Percentiles rank a stretch among this genome's conserved stretches.
Evolutionary conservation across 1,284 basidiomycete species (phyloP).

Genomic region (Ceratorhiza oryzae-sativae): DNA sequence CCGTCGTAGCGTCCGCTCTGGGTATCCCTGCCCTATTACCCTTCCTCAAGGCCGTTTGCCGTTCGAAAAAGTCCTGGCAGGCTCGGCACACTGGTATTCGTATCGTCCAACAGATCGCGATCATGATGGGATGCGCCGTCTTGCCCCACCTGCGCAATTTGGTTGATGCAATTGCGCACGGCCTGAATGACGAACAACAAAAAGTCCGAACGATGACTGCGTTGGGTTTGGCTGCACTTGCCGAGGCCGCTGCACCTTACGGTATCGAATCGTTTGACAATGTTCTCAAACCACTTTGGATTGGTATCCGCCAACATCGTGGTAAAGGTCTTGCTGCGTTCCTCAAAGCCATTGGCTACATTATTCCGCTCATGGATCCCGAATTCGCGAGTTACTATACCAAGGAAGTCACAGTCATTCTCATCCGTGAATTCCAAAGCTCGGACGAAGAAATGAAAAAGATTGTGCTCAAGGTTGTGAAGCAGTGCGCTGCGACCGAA

Average conservation of each 20-base stretch:
- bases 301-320: conserved; percentile 96
- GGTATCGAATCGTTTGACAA: conserved; percentile 99
- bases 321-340: conserved; percentile 98
- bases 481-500: conserved; percentile 98
- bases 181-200: conserved; percentile 96
- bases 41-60: conserved; percentile 97
- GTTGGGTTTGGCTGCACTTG: conserved; percentile 92
- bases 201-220: conserved; percentile 99
- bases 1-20: conserved; percentile 97
- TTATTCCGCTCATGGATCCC: conserved; percentile 99
- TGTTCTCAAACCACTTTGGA: conserved; percentile 97
- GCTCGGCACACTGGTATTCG: conserved; percentile 99
- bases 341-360: conserved; percentile 98
- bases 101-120: conserved; percentile 99
- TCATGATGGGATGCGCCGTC: conserved; percentile 99
- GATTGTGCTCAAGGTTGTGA: conserved; percentile 98
- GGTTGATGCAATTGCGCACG: conserved; percentile 96
- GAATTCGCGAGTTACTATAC: conserved; percentile 99
- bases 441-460: conserved; percentile 99
- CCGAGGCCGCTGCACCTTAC: conserved; percentile 97
- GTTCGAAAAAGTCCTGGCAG: conserved; percentile 99
- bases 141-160: conserved; percentile 96
- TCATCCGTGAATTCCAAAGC: conserved; percentile 99
- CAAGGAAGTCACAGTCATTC: conserved; percentile 95
- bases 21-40: conserved; percentile 97